These are phyloP conservation scores for Eucalyptus microcorys DNA, from an alignment of 345 rosid species.

Conservation along the genomic window DNA sequence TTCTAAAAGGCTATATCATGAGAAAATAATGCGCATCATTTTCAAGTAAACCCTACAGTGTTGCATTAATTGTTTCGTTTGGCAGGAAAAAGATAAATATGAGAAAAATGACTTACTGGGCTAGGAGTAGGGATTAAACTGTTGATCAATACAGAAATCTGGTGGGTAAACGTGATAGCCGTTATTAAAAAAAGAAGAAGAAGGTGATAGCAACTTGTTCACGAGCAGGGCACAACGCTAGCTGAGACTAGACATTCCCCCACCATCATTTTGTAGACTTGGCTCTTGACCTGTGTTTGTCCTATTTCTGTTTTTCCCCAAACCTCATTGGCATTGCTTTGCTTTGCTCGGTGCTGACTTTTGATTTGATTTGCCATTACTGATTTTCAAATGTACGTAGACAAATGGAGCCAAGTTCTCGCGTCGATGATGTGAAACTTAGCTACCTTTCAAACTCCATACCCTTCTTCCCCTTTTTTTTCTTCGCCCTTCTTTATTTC, in stretches of 20 bases:
- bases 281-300: neutral
- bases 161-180: neutral
- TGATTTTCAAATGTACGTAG: neutral
- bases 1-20: neutral
- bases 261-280: neutral
- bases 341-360: neutral
- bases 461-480: neutral
- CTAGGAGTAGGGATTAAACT: neutral
- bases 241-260: neutral
- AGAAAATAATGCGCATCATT: neutral
- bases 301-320: neutral
- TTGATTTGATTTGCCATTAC: neutral
- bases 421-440: neutral
- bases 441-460: neutral
- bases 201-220: neutral
- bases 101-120: neutral
- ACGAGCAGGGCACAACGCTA: neutral
- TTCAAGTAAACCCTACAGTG: neutral
- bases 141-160: neutral
- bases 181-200: accelerated
- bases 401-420: neutral
- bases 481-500: neutral
- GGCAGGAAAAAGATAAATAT: neutral
- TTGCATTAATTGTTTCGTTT: neutral
- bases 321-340: neutral